Evolutionary conservation across 2,329 filamentous ascomycete genomes (phyloP).

Genomic region (Madurella fahalii): DNA sequence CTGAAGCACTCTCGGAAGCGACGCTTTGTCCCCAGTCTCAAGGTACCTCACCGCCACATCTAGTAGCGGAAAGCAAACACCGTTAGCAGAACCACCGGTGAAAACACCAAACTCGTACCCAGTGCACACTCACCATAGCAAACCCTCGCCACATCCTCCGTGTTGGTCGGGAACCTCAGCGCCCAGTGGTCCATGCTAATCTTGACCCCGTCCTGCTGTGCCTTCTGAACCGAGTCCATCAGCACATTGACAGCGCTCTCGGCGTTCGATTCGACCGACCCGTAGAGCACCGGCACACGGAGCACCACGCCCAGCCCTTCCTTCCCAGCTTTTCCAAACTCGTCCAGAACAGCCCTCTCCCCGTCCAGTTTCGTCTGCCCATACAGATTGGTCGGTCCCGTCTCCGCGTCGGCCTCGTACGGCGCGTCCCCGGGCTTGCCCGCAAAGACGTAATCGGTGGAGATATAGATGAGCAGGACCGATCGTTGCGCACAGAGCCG

Average conservation of each 20-base stretch:
- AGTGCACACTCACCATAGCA: conserved; percentile 52
- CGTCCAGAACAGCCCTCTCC: conserved; percentile 61
- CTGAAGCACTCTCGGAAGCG: conserved; percentile 69
- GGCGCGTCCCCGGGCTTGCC: conserved; percentile 76
- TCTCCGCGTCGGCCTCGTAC: conserved; percentile 61
- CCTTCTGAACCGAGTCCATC: conserved; percentile 71
- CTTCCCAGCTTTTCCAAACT: conserved; percentile 46
- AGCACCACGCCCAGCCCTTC: conserved; percentile 62
- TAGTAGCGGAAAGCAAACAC: conserved; percentile 27
- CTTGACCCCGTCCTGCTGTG: conserved; percentile 57
- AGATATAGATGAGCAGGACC: conserved; percentile 70
- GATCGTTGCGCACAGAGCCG: conserved; percentile 57
- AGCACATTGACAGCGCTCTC: conserved; percentile 84
- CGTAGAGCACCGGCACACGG: conserved; percentile 81
- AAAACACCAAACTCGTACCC: background rate
- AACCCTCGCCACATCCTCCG: conserved; percentile 78
- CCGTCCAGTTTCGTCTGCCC: conserved; percentile 59
- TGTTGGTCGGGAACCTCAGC: conserved; percentile 81
- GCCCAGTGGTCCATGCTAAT: conserved; percentile 86
- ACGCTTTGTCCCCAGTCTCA: conserved; percentile 40
- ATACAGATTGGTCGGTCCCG: conserved; percentile 73
- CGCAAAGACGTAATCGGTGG: conserved; percentile 77
- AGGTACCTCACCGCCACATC: conserved; percentile 71
- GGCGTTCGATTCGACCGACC: conserved; percentile 61
- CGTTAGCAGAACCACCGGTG: conserved; percentile 1